These are phyloP conservation scores for Naganishia albida DNA, from an alignment of 1,284 basidiomycete species.

Conservation along the genomic window DNA sequence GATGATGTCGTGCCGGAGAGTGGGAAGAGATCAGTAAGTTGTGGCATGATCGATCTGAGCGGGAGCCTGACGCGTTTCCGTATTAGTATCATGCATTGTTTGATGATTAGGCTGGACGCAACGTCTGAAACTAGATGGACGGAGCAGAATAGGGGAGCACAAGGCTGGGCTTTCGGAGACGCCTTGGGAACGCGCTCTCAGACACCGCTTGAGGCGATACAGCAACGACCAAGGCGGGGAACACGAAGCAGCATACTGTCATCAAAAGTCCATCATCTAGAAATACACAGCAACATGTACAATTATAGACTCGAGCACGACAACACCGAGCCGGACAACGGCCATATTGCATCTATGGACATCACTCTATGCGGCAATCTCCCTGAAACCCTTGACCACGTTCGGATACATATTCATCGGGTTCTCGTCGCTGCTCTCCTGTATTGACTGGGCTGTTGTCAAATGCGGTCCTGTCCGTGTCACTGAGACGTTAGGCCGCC, in stretches of 20 bases:
- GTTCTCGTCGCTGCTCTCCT: conserved; percentile 6
- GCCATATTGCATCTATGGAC: conserved; percentile 7
- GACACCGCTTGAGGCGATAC: too few relatives aligned
- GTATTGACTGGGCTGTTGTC: conserved; percentile 2
- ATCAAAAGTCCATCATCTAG: conserved; percentile 17
- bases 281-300: conserved; percentile 18
- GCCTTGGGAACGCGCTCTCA: too few relatives aligned
- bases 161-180: too few relatives aligned
- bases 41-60: neutral
- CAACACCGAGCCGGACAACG: neutral
- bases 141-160: neutral
- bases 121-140: neutral
- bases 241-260: neutral
- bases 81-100: conserved; percentile 31
- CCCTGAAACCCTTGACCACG: conserved; percentile 19
- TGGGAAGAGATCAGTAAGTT: conserved; percentile 10
- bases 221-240: too few relatives aligned
- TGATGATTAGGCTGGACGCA: conserved; percentile 13
- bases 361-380: conserved; percentile 13
- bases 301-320: conserved; percentile 5
- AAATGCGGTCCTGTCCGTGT: neutral
- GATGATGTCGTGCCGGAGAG: conserved; percentile 1
- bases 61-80: neutral
- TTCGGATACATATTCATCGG: neutral
- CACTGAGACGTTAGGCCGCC: neutral